Conservation (phyloP, 768 basidiomycete species). For the Collybia nuda region DNA sequence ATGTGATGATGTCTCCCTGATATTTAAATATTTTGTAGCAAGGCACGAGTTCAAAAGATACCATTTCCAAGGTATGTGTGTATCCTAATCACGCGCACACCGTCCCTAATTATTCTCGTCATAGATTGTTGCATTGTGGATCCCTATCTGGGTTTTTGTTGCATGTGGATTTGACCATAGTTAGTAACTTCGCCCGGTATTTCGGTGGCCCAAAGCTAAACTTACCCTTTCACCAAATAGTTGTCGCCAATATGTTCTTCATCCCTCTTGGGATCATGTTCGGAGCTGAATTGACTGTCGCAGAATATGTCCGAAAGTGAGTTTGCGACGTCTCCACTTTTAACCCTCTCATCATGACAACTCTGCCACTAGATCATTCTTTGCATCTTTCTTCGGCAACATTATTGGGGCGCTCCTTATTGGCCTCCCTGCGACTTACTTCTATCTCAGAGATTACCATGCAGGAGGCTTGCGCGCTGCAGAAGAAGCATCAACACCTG, state of each 20-base stretch:
- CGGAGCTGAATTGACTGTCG: slow-evolving; percentile 56
- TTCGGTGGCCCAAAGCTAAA: not conserved
- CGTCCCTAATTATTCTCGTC: not conserved
- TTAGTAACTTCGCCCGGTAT: slow-evolving; percentile 19
- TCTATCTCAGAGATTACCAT: slow-evolving; percentile 56
- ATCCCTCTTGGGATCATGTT: slow-evolving; percentile 72
- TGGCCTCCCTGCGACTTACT: slow-evolving; percentile 62
- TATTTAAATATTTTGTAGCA: slow-evolving; percentile 41
- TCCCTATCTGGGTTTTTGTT: slow-evolving; percentile 61
- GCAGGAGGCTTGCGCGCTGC: slow-evolving; percentile 34
- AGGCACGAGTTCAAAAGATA: slow-evolving; percentile 68
- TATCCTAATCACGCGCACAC: not conserved
- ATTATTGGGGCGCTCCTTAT: slow-evolving; percentile 65
- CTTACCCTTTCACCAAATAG: slow-evolving; percentile 4
- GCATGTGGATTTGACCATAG: slow-evolving; percentile 66
- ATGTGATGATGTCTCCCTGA: too few relatives aligned
- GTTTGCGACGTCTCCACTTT: slow-evolving; percentile 12
- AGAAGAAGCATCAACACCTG: slow-evolving; percentile 27
- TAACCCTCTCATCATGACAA: not conserved
- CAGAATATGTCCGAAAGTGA: slow-evolving; percentile 67
- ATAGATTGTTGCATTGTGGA: slow-evolving; percentile 62
- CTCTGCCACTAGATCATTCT: slow-evolving; percentile 44
- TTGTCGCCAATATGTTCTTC: slow-evolving; percentile 71
- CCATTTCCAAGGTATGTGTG: slow-evolving; percentile 58
- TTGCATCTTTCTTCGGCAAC: slow-evolving; percentile 68